These are phyloP conservation scores for Yamadazyma sp. DNA, from an alignment of 805 yeast species.

Conservation along the genomic window DNA sequence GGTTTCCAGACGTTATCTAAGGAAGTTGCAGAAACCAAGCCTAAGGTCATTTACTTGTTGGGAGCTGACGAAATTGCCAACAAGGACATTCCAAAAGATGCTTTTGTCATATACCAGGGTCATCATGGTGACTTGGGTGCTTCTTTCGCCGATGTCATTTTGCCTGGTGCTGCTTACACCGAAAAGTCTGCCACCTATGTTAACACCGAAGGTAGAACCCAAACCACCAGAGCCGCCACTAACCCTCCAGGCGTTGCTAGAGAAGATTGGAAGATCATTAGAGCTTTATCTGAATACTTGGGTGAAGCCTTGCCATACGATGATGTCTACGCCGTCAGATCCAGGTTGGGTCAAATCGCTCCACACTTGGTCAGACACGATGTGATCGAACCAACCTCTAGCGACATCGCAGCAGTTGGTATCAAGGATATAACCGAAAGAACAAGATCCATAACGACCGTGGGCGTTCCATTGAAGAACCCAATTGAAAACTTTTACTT, in stretches of 20 bases:
- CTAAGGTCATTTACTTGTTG: slow-evolving; percentile 75
- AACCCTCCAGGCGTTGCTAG: slow-evolving; percentile 88
- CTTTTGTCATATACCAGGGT: slow-evolving; percentile 87
- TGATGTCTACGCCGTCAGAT: slow-evolving; percentile 63
- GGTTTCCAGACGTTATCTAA: slow-evolving; percentile 64
- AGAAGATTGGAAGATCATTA: slow-evolving; percentile 86
- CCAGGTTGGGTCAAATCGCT: slow-evolving; percentile 71
- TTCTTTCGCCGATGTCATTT: slow-evolving; percentile 79
- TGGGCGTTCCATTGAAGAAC: slow-evolving; percentile 55
- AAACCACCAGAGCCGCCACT: slow-evolving; percentile 80
- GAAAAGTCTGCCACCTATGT: slow-evolving; percentile 83
- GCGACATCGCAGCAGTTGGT: slow-evolving; percentile 57
- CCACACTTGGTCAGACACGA: slow-evolving; percentile 80
- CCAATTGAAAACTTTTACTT: slow-evolving; percentile 83
- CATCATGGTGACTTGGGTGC: slow-evolving; percentile 93
- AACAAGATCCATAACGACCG: slow-evolving; percentile 36
- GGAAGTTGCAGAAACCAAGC: slow-evolving; percentile 47
- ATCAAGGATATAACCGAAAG: slow-evolving; percentile 44
- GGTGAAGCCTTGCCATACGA: slow-evolving; percentile 74
- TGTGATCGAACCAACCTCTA: slow-evolving; percentile 65
- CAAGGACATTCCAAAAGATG: slow-evolving; percentile 73
- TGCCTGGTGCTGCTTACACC: slow-evolving; percentile 88
- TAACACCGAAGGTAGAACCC: slow-evolving; percentile 89
- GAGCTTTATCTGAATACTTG: slow-evolving; percentile 79
- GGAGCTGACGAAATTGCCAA: slow-evolving; percentile 82